These are phyloP conservation scores for Flaveria ramosissima DNA, from an alignment of 129 eudicot genomes.

Conservation along the genomic window DNA sequence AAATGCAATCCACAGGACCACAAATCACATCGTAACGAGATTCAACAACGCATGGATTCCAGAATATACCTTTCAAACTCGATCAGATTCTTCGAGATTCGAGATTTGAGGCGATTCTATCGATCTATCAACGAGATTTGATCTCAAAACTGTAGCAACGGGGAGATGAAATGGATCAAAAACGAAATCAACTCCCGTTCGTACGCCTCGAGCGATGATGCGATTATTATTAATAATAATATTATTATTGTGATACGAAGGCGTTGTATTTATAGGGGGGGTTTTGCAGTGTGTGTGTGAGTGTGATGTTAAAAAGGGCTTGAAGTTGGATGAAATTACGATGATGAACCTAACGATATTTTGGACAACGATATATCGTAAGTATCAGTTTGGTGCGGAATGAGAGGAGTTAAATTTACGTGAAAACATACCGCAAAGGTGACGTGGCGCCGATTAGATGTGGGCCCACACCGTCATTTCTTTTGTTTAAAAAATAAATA, in stretches of 20 bases:
- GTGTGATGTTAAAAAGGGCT: conserved; percentile 22
- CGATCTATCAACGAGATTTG: conserved; percentile 4
- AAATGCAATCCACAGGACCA: conserved; percentile 27
- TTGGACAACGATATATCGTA: conserved; percentile 22
- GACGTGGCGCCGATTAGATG: conserved; percentile 32
- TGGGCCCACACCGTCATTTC: not conserved
- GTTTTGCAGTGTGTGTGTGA: conserved; percentile 11
- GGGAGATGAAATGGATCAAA: conserved; percentile 22
- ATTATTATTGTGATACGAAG: not conserved
- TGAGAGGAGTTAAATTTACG: conserved; percentile 10
- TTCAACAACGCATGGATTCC: conserved; percentile 31
- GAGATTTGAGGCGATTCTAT: not conserved
- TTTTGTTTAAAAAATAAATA: not conserved
- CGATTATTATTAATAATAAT: not conserved
- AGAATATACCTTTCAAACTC: conserved; percentile 42
- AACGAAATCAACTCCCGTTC: conserved; percentile 26
- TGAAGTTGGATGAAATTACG: conserved; percentile 38
- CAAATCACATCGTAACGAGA: conserved; percentile 18
- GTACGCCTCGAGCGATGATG: conserved; percentile 25
- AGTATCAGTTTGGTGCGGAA: conserved; percentile 25
- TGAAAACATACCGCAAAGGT: conserved; percentile 7
- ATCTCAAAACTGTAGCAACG: conserved; percentile 21
- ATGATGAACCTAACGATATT: conserved; percentile 31
- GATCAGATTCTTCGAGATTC: conserved; percentile 27
- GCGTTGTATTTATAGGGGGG: conserved; percentile 34